Conservation (phyloP, 768 basidiomycete genomes). For the Lactarius quietus region DNA sequence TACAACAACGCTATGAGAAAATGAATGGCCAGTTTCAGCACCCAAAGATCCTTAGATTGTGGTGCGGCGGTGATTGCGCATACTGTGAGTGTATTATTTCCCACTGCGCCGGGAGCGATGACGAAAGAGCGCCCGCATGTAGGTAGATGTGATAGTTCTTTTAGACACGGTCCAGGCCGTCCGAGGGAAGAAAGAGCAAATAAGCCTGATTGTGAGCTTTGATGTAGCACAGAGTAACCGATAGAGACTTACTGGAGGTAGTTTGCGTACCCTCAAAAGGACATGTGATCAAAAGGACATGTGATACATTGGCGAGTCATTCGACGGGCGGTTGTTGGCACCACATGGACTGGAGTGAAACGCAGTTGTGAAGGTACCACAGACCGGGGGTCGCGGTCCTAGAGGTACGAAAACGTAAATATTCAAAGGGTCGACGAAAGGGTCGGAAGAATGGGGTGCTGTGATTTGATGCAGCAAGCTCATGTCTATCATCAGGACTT, state of each 20-base stretch:
- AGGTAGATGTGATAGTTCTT: neutral
- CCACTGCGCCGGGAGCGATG: neutral
- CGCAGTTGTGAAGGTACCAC: neutral
- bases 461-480: neutral
- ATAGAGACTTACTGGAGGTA: neutral
- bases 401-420: neutral
- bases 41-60: neutral
- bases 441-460: constrained; percentile 3
- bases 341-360: neutral
- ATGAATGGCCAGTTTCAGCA: neutral
- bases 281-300: no score
- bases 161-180: neutral
- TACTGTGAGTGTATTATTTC: neutral
- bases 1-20: neutral
- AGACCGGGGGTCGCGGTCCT: constrained; percentile 5
- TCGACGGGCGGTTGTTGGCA: neutral
- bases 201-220: neutral
- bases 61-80: neutral
- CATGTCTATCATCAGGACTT: neutral
- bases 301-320: neutral
- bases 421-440: constrained; percentile 3
- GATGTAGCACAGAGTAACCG: neutral
- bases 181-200: neutral
- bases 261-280: no score
- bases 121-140: neutral